These are phyloP conservation scores for Geranium rotundifolium DNA, from an alignment of 345 rosid genomes.

Conservation along the genomic window DNA sequence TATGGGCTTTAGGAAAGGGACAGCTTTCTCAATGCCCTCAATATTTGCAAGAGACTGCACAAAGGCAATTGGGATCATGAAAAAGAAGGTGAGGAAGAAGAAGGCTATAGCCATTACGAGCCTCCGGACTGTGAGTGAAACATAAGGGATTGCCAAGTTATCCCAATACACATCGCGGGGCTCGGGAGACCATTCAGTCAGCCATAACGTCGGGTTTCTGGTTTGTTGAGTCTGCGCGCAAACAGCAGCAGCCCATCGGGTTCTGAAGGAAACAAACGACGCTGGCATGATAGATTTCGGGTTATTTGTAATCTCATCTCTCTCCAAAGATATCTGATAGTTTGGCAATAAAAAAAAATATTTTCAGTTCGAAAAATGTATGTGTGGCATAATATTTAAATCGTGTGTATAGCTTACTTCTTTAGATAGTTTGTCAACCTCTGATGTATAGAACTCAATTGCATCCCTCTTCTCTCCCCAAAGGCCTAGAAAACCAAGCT, in stretches of 20 bases:
- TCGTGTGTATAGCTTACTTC: conserved; percentile 48
- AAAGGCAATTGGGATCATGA: conserved; percentile 87
- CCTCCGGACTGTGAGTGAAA: conserved; percentile 64
- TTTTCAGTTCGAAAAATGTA: no score
- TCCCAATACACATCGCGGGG: conserved; percentile 84
- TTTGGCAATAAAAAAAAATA: background rate
- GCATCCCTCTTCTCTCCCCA: conserved; percentile 69
- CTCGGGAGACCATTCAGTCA: conserved; percentile 95
- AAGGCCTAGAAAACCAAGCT: conserved; percentile 70
- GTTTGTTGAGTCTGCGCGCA: conserved; percentile 92
- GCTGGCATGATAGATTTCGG: conserved; percentile 52
- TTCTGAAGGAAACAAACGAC: conserved; percentile 78
- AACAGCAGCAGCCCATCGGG: conserved; percentile 88
- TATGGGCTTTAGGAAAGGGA: conserved; percentile 64
- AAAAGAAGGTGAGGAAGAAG: conserved; percentile 91
- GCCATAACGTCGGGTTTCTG: conserved; percentile 76
- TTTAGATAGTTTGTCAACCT: conserved; percentile 44
- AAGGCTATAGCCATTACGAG: conserved; percentile 51
- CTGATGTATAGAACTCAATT: conserved; percentile 47
- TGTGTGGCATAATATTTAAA: no score
- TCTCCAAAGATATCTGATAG: conserved; percentile 57
- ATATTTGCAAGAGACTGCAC: conserved; percentile 92
- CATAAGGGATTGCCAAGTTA: conserved; percentile 81
- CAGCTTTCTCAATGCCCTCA: conserved; percentile 76
- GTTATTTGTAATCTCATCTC: conserved; percentile 37